Evolutionary conservation across 306 rosid species (phyloP).

Genomic region (Luffa aegyptiaca): DNA sequence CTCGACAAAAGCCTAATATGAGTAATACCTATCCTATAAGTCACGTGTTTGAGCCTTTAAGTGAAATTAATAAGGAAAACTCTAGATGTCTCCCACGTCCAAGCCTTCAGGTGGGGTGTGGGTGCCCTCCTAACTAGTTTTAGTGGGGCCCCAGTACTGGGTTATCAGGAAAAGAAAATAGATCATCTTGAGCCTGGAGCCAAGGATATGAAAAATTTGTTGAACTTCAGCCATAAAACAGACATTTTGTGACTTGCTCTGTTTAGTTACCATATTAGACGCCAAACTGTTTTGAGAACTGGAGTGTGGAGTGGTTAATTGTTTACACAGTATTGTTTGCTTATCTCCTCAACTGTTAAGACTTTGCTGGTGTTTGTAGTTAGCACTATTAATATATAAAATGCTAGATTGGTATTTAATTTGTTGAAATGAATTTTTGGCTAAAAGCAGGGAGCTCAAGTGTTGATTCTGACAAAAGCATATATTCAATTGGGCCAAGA

Average conservation of each 20-base stretch:
- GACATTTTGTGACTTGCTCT: neutral
- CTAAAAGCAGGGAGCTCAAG: constrained; percentile 39
- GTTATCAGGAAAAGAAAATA: neutral
- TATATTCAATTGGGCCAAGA: constrained; percentile 78
- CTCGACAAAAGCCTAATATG: neutral
- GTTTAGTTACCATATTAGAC: neutral
- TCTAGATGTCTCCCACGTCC: neutral
- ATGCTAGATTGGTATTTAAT: neutral
- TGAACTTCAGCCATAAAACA: neutral
- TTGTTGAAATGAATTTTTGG: constrained; percentile 5
- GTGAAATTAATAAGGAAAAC: neutral
- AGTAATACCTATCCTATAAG: neutral
- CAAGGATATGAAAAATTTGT: neutral
- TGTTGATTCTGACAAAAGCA: constrained; percentile 30
- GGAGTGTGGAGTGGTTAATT: neutral
- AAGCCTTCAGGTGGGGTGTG: neutral
- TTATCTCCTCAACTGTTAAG: neutral
- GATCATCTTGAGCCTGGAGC: neutral
- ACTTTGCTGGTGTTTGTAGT: neutral
- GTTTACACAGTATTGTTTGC: neutral
- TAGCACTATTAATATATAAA: neutral
- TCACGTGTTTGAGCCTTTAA: neutral
- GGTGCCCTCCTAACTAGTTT: neutral
- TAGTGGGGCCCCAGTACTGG: neutral
- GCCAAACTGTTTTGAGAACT: neutral